phyloP scores from a whole-genome alignment of 2,329 filamentous ascomycete species.

The Aspergillus hortae region DNA sequence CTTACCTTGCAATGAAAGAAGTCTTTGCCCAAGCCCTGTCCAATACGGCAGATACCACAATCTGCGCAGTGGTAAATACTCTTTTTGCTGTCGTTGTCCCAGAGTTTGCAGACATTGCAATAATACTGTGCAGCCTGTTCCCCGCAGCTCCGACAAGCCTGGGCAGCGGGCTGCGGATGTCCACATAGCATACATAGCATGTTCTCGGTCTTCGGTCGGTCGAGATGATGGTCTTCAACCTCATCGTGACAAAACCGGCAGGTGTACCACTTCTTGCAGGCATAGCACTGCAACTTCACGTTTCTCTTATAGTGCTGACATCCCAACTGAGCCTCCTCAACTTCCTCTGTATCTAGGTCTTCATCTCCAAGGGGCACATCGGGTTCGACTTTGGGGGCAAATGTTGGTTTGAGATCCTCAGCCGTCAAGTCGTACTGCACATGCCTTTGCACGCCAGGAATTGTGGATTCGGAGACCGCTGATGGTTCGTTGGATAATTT shows the following conservation, averaged over 20 bases:
- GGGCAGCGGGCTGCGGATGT: slow-evolving; percentile 75
- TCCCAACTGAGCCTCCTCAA: slow-evolving; percentile 60
- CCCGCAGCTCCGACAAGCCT: slow-evolving; percentile 73
- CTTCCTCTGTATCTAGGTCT: slow-evolving; percentile 44
- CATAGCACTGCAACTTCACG: slow-evolving; percentile 89
- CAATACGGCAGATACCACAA: slow-evolving; percentile 91
- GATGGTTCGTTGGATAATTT: slow-evolving; percentile 22
- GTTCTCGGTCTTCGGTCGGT: slow-evolving; percentile 79
- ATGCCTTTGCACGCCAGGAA: slow-evolving; percentile 25
- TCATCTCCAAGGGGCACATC: slow-evolving; percentile 32
- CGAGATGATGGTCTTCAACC: slow-evolving; percentile 71
- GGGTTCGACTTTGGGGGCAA: slow-evolving; percentile 48
- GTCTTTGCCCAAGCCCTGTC: slow-evolving; percentile 88
- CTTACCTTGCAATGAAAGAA: slow-evolving; percentile 96
- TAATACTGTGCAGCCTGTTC: slow-evolving; percentile 82
- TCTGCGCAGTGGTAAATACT: slow-evolving; percentile 95
- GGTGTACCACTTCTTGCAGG: slow-evolving; percentile 88
- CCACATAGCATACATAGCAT: slow-evolving; percentile 98
- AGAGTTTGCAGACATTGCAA: slow-evolving; percentile 90
- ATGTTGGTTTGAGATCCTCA: slow-evolving; percentile 66
- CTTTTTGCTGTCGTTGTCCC: slow-evolving; percentile 89
- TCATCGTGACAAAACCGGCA: slow-evolving; percentile 93
- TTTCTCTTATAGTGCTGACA: slow-evolving; percentile 94
- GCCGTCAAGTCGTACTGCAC: slow-evolving; percentile 39
- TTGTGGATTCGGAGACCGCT: slow-evolving; percentile 22